Evolutionary conservation across 1,139 yeast species (phyloP), one percentile per base, ranked within the genome.

Genomic region (Debaryomyces psychrophilus): DNA sequence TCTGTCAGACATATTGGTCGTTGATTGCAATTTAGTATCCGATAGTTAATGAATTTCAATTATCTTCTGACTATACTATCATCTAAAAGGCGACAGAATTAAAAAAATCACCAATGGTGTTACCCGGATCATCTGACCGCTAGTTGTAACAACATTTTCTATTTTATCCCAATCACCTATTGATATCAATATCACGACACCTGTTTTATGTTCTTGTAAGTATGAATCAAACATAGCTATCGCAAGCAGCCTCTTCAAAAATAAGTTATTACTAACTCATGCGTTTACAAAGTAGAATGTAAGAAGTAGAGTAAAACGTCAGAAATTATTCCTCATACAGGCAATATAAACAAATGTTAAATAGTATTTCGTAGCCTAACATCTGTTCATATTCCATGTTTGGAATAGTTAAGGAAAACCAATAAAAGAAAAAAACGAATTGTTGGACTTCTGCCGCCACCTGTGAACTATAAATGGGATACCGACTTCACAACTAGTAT

Each of bases 1-100:
- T 50, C 71, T 65, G 46, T 73, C 78, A 31, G 79, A 71, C 79
- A 74, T 73, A 27, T 25, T 20, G 14, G n/a, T 23, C 25, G 34
- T 29, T 31, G 25, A 34, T 14, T 33, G 15, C 20, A 23, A 22
- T 39, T 25, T 12, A 31, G n/a, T 39, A 18, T 11, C 29, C 18
- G n/a, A 27, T 40, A 20, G 11, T 15, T 11, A 33, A 28, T 22
- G 12, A 22, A 17, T 20, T 33, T 33, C 37, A 37, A 37, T 15
- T 18, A 37, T 23, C 41, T 27, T 26, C 2, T 18, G 15, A 15
- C 12, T 28, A 37, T 27, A 22, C 28, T 29, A 22, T 33, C 8
- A 26, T 20, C 22, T 20, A 41, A 20, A 38, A 38, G 41, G 41
- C 41, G 41, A 38, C 34, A 38, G 41, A 27, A 34, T 27, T 23